These are phyloP conservation scores for Candida gorgasii DNA, from an alignment of 805 yeast genomes.

Conservation along the genomic window DNA sequence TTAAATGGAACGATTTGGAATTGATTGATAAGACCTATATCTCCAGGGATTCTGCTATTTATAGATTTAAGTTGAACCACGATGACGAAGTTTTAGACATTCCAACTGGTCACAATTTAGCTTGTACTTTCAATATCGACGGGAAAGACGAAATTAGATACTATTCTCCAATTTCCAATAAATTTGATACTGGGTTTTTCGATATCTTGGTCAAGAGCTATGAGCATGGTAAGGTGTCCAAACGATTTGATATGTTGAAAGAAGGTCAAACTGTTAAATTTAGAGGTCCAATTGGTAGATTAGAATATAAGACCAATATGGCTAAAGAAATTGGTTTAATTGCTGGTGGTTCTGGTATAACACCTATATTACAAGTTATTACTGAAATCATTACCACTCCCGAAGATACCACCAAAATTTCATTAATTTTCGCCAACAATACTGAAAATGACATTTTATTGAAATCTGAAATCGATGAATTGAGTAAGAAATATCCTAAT, in stretches of 20 bases:
- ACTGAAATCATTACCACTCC: slow-evolving; percentile 70
- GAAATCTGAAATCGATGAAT: slow-evolving; percentile 70
- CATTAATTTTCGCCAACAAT: slow-evolving; percentile 70
- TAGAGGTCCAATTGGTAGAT: slow-evolving; percentile 79
- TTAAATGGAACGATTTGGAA: slow-evolving; percentile 66
- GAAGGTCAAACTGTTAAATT: slow-evolving; percentile 70
- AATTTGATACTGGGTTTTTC: slow-evolving; percentile 69
- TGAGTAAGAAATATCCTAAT: slow-evolving; percentile 61
- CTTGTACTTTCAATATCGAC: slow-evolving; percentile 51
- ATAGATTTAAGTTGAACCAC: slow-evolving; percentile 65
- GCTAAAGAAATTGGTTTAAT: slow-evolving; percentile 65
- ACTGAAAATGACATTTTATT: slow-evolving; percentile 75
- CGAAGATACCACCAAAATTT: slow-evolving; percentile 60
- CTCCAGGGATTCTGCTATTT: slow-evolving; percentile 70
- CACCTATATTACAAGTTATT: slow-evolving; percentile 83
- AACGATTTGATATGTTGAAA: slow-evolving; percentile 59
- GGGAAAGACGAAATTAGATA: slow-evolving; percentile 61
- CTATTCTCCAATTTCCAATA: slow-evolving; percentile 76
- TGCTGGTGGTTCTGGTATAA: slow-evolving; percentile 89
- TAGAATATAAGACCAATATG: slow-evolving; percentile 57
- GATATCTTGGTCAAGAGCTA: slow-evolving; percentile 79
- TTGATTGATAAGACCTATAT: slow-evolving; percentile 72
- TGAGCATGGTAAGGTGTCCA: slow-evolving; percentile 68
- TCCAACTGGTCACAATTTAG: slow-evolving; percentile 77
- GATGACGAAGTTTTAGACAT: slow-evolving; percentile 62